Base-by-base conservation (phyloP, 345 rosid genomes). In the Citrus sinensis region DNA sequence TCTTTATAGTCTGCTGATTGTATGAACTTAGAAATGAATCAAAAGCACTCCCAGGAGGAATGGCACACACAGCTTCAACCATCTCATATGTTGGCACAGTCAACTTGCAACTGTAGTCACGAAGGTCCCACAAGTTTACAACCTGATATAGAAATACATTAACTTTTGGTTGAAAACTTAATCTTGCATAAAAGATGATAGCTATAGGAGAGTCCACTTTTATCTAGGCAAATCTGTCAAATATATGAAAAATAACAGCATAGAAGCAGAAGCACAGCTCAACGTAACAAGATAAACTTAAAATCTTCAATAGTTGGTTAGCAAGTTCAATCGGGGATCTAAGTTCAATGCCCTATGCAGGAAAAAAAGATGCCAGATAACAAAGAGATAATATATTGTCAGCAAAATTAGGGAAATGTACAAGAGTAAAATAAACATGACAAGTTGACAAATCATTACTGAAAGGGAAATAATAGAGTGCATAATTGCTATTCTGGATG, bases 81-180 rank as follows among this genome's bases (percentile, higher is more conserved):
- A 88, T 90, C 90, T 96, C 97, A 81, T 83, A 92, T 4, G 94
- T 87, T 73, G 97, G 97, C 71, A 96, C 81, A 24, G 97, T 94
- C 84, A 80, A 87, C 87, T 87, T 91, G 86, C 88, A 96, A 70
- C 79, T 79, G 89, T 89, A 91, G 82, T 85, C 87, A 86, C 49
- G 89, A 76, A 96, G 97, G 88, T 92, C 94, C 99, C 98, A 96
- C 85, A 92, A 56, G 86, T 91, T 91, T 72, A 94, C 98, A 81
- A 96, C 99, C 99, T 94, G 86, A 69, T 75, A 86, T 69, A 81
- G 54, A 16, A 75, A 76, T 22, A 29, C 37, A 66, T 54, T 39
- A 46, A 55, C 39, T 63, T 73, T 55, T 11, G 60, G 80, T 55
- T 46, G 67, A 70, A 42, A 72, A 67, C 66, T 73, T 64, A 59